phyloP scores from a whole-genome alignment of 2,329 filamentous ascomycete genomes.

The Sporothrix brunneoviolacea region DNA sequence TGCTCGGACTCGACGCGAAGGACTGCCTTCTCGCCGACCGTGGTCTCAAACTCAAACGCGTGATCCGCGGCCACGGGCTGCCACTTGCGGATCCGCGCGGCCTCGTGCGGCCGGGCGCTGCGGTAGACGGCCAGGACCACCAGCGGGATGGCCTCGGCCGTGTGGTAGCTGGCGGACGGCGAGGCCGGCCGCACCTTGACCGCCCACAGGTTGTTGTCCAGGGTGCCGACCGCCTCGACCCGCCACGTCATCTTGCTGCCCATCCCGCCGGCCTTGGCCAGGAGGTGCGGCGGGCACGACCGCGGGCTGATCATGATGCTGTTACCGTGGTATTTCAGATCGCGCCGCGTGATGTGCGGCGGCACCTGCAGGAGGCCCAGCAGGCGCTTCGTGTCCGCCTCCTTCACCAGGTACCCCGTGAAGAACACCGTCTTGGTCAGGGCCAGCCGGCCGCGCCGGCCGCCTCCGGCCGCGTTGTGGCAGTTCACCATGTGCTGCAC shows the following conservation, averaged over 20 bases:
- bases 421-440: slow-evolving; percentile 88
- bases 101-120: slow-evolving; percentile 70
- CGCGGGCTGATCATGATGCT: slow-evolving; percentile 85
- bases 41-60: slow-evolving; percentile 70
- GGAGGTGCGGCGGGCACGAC: slow-evolving; percentile 61
- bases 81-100: slow-evolving; percentile 77
- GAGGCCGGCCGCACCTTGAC: slow-evolving; percentile 69
- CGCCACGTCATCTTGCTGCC: slow-evolving; percentile 79
- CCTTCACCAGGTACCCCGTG: slow-evolving; percentile 79
- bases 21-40: slow-evolving; percentile 79
- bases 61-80: slow-evolving; percentile 64
- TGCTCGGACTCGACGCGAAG: slow-evolving; percentile 72
- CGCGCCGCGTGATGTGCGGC: slow-evolving; percentile 48
- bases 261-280: slow-evolving; percentile 81
- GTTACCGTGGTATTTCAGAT: slow-evolving; percentile 77
- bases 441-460: no score
- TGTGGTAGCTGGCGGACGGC: slow-evolving; percentile 56
- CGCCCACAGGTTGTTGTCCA: slow-evolving; percentile 82
- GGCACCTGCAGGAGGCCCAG: slow-evolving; percentile 63
- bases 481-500: slow-evolving; percentile 84
- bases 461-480: no score
- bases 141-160: slow-evolving; percentile 69
- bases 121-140: slow-evolving; percentile 78
- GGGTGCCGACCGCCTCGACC: slow-evolving; percentile 66
- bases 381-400: slow-evolving; percentile 64